Evolutionary conservation across 2,329 filamentous ascomycete genomes (phyloP).

Genomic region (Colletotrichum neosansevieriae): DNA sequence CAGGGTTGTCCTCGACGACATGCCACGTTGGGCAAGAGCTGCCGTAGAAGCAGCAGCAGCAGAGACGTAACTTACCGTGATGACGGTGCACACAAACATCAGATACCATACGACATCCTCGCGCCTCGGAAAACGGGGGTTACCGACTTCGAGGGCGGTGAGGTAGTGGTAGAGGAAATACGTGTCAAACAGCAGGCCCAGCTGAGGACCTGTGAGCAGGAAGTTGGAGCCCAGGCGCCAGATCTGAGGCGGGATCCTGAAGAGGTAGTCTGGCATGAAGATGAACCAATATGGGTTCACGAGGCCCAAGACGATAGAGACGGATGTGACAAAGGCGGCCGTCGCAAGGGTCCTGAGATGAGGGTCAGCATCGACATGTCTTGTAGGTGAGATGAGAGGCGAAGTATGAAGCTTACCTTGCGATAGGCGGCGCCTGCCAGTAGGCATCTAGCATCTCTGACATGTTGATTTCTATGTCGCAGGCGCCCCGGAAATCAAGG

Average conservation of each 20-base stretch:
- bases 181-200: constrained; percentile 76
- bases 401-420: constrained; percentile 52
- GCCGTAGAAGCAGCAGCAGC: constrained; percentile 19
- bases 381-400: background rate
- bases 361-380: constrained; percentile 29
- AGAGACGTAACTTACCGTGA: constrained; percentile 76
- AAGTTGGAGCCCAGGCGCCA: constrained; percentile 59
- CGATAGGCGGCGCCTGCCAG: constrained; percentile 55
- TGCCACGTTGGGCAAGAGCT: constrained; percentile 20
- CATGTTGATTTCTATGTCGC: constrained; percentile 25
- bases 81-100: constrained; percentile 76
- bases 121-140: constrained; percentile 77
- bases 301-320: constrained; percentile 68
- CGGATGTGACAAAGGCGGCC: constrained; percentile 70
- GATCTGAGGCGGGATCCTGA: constrained; percentile 61
- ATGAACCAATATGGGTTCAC: constrained; percentile 63
- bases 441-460: constrained; percentile 48
- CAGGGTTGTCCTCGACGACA: background rate
- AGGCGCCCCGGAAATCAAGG: constrained; percentile 22
- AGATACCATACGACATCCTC: constrained; percentile 87
- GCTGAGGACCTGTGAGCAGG: constrained; percentile 52
- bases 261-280: constrained; percentile 64
- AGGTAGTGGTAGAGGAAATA: constrained; percentile 84
- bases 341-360: constrained; percentile 73
- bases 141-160: constrained; percentile 78